A percentile compares a stretch with the other conserved stretches of the same genome.
Evolutionary conservation across 306 rosid species (phyloP).

Genomic region (Quercus alba): DNA sequence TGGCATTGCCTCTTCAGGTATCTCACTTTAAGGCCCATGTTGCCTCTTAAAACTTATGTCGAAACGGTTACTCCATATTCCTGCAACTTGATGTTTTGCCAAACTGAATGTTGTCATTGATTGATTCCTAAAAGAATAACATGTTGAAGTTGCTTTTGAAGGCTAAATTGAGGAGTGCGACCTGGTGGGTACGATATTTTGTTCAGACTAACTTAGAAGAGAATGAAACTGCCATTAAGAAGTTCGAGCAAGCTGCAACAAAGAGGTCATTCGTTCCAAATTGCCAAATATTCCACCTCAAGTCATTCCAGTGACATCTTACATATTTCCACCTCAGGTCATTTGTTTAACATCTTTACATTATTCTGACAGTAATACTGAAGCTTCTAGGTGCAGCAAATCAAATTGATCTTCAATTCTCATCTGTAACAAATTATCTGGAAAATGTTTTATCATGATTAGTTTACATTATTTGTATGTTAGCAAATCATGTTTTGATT

Average conservation of each 20-base stretch:
- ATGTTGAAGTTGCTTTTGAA: constrained; percentile 13
- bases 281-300: constrained; percentile 72
- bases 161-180: constrained; percentile 77
- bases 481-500: background rate
- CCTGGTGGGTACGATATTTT: constrained; percentile 69
- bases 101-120: background rate
- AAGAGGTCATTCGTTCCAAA: constrained; percentile 45
- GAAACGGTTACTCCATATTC: background rate
- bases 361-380: background rate
- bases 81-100: background rate
- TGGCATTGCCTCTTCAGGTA: background rate
- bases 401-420: background rate
- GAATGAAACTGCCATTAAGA: constrained; percentile 53
- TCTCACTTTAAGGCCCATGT: background rate
- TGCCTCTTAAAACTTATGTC: background rate
- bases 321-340: background rate
- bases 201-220: constrained; percentile 52
- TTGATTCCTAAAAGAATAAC: background rate
- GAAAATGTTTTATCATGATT: background rate
- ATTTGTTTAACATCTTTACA: background rate
- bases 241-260: constrained; percentile 55
- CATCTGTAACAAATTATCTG: background rate
- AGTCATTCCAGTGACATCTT: constrained; percentile 44
- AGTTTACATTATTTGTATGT: background rate
- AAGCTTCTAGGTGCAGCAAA: constrained; percentile 9